These are phyloP conservation scores for Candida boidinii DNA, from an alignment of 805 yeast species.

Conservation along the genomic window DNA sequence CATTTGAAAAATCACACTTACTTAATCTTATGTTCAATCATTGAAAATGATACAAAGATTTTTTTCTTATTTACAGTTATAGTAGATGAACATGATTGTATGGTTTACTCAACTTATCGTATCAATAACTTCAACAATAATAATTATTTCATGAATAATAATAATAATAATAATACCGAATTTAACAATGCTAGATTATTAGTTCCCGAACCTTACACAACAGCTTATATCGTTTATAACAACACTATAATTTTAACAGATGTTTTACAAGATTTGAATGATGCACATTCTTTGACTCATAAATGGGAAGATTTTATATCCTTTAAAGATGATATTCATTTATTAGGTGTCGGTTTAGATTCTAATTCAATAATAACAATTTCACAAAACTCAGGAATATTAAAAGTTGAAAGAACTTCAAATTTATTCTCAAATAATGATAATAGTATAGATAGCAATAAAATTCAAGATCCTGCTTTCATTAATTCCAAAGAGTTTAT, in stretches of 20 bases:
- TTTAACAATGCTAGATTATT: too few relatives aligned
- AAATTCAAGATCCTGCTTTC: neutral
- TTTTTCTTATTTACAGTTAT: conserved; percentile 48
- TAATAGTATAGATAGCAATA: conserved; percentile 1
- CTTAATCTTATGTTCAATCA: conserved; percentile 42
- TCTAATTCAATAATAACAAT: conserved; percentile 22
- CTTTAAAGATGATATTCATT: conserved; percentile 41
- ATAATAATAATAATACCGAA: too few relatives aligned
- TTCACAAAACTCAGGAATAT: conserved; percentile 51
- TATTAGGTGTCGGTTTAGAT: conserved; percentile 47
- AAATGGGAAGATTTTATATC: conserved; percentile 79
- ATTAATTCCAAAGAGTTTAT: conserved; percentile 36
- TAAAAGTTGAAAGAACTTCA: conserved; percentile 45
- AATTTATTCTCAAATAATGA: conserved; percentile 18
- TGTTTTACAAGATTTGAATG: conserved; percentile 29
- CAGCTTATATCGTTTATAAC: conserved; percentile 49
- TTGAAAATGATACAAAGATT: conserved; percentile 24
- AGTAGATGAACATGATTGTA: conserved; percentile 40
- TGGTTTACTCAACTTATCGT: conserved; percentile 57
- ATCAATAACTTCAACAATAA: too few relatives aligned
- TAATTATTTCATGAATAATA: too few relatives aligned
- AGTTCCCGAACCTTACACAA: conserved; percentile 46
- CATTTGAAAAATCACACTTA: conserved; percentile 26
- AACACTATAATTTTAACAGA: conserved; percentile 63
- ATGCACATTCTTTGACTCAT: conserved; percentile 20